Evolutionary conservation across 768 basidiomycete species (phyloP), one percentile per base, ranked within the genome.

Genomic region (Suillus tomentosus): DNA sequence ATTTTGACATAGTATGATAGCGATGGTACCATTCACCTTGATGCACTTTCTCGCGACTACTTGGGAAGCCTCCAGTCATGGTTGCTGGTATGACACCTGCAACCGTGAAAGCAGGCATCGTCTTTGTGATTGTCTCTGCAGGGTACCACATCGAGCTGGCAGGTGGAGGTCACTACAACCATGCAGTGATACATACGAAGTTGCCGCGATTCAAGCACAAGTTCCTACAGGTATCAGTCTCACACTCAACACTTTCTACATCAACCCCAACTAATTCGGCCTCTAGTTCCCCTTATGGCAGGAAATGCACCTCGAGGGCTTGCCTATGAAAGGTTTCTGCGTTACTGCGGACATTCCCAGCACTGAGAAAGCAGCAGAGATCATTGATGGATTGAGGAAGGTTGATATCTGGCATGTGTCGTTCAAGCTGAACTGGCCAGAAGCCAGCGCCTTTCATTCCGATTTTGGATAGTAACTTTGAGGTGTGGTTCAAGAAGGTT

Each of bases 221-320:
- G 88, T 96, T 65, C 91, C 94, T 34, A 82, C 89, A 14, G 97
- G 97, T 55, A 88, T 96, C 63, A 96, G 95, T 60, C 79, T 99
- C 70, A 96, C 96, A 2, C 82, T 99, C 58, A 99, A 99, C 79
- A 81, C 96, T 14, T 87, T 99, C 11, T 99, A 99, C 79, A 99
- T 99, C 85, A 98, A 98, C 77, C 96, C 94, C 65, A 91, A 94
- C 66, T 96, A 99, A 74, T 98, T 97, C 78, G 84, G 86, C 37
- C 99, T 99, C 90, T 96, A 99, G 76, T 87, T 94, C 77, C 97
- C 97, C 19, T 82, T 98, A 17, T 99, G 97, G 97, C 93, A 96
- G 75, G 94, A 97, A 78, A 92, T 99, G 91, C 89, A 94, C 67
- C 88, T 87, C 64, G 96, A 98, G 76, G 96, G 96, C 62, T 79